A percentile compares a stretch with the other conserved stretches of the same genome.
Evolutionary conservation across 148 eudicot species (phyloP).

Genomic region (Simmondsia chinensis): DNA sequence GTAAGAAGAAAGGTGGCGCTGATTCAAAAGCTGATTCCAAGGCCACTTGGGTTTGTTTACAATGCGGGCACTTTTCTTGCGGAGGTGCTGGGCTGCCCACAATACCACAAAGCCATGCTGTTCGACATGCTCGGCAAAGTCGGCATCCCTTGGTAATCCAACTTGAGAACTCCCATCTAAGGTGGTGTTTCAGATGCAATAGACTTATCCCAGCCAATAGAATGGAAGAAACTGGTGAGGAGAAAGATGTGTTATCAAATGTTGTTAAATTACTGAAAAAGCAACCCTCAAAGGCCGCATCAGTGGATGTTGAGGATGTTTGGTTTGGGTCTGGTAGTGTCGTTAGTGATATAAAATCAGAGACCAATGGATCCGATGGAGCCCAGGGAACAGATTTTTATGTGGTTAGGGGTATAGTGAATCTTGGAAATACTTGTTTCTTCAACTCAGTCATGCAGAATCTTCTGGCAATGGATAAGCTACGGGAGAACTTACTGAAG

Average conservation of each 20-base stretch:
- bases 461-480: slow-evolving; percentile 53
- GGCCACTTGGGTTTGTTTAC: slow-evolving; percentile 87
- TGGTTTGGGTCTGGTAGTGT: slow-evolving; percentile 83
- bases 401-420: slow-evolving; percentile 61
- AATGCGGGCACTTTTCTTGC: slow-evolving; percentile 79
- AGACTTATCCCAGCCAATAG: slow-evolving; percentile 47
- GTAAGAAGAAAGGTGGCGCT: slow-evolving; percentile 48
- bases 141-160: slow-evolving; percentile 71
- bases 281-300: slow-evolving; percentile 30
- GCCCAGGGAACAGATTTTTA: slow-evolving; percentile 28
- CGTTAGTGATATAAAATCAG: slow-evolving; percentile 30
- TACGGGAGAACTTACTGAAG: slow-evolving; percentile 44
- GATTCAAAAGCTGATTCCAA: slow-evolving; percentile 33
- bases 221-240: slow-evolving; percentile 32
- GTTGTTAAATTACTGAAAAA: slow-evolving; percentile 55
- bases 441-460: slow-evolving; percentile 91
- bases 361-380: slow-evolving; percentile 11
- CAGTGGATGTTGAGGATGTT: slow-evolving; percentile 70
- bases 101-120: slow-evolving; percentile 59
- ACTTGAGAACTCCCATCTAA: slow-evolving; percentile 51
- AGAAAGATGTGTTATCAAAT: slow-evolving; percentile 36
- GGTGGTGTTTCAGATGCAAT: slow-evolving; percentile 80
- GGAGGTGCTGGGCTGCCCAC: slow-evolving; percentile 88
- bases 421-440: slow-evolving; percentile 93
- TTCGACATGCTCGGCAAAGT: slow-evolving; percentile 56